phyloP scores from a whole-genome alignment of 2,329 filamentous ascomycete species.

The Ampelomyces quisqualis region DNA sequence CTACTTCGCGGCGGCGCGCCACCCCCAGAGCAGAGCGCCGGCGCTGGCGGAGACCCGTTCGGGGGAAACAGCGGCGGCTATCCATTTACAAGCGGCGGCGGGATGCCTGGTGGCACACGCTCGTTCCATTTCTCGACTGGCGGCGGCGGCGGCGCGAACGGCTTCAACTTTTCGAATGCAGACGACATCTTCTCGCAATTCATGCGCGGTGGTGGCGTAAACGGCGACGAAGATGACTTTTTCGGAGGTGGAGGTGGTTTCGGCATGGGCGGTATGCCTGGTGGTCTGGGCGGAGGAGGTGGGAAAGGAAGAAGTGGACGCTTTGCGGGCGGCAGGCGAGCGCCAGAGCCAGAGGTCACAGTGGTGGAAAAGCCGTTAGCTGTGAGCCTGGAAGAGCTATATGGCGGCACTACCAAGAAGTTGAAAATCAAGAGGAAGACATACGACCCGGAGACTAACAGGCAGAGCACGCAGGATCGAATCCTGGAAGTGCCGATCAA shows the following conservation, averaged over 20 bases:
- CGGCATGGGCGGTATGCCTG: slow-evolving; percentile 39
- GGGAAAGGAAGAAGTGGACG: slow-evolving; percentile 36
- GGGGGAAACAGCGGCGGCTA: slow-evolving; percentile 51
- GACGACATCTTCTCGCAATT: slow-evolving; percentile 86
- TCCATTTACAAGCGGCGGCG: slow-evolving; percentile 58
- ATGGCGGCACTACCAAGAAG: slow-evolving; percentile 85
- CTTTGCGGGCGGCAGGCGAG: slow-evolving; percentile 45
- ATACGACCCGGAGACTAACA: slow-evolving; percentile 76
- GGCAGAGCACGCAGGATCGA: slow-evolving; percentile 82
- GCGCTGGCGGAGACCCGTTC: slow-evolving; percentile 49
- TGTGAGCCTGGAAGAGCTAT: slow-evolving; percentile 85
- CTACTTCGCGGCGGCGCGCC: slow-evolving; percentile 77
- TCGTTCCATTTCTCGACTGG: slow-evolving; percentile 67
- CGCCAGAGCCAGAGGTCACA: slow-evolving; percentile 77
- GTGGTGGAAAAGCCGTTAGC: slow-evolving; percentile 83
- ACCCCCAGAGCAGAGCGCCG: slow-evolving; percentile 51
- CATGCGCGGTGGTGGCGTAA: slow-evolving; percentile 60
- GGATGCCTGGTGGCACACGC: slow-evolving; percentile 56
- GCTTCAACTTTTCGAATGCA: slow-evolving; percentile 82
- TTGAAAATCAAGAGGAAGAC: slow-evolving; percentile 98
- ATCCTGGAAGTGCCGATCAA: slow-evolving; percentile 95
- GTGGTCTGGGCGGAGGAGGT: slow-evolving; percentile 36
- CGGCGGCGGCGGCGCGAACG: slow-evolving; percentile 50
- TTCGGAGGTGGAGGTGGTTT: slow-evolving; percentile 45
- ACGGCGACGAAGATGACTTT: slow-evolving; percentile 55